Evolutionary conservation across 306 rosid species (phyloP).

Genomic region (Nissolia schottii): DNA sequence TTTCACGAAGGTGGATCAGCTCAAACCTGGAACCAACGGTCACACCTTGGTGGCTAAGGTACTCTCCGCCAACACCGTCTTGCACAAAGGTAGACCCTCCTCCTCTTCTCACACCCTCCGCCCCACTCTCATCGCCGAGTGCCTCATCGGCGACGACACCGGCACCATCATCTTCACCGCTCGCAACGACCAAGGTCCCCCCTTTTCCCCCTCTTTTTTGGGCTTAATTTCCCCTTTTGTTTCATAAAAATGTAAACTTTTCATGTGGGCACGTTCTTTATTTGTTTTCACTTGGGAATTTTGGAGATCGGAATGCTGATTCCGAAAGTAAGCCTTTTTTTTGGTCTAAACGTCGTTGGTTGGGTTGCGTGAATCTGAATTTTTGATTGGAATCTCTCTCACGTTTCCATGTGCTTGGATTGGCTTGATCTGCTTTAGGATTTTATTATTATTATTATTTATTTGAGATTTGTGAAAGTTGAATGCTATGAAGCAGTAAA

Average conservation of each 20-base stretch:
- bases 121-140: slow-evolving; percentile 81
- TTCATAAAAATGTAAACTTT: background rate
- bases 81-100: slow-evolving; percentile 69
- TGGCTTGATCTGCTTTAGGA: background rate
- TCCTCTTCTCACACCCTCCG: slow-evolving; percentile 65
- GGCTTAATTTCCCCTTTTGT: background rate
- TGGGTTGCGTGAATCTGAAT: background rate
- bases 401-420: background rate
- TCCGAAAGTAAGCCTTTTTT: too few species aligned
- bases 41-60: slow-evolving; percentile 74
- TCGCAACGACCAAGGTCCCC: slow-evolving; percentile 76
- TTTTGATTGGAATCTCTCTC: background rate
- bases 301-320: background rate
- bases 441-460: background rate
- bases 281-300: background rate
- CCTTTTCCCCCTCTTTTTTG: background rate
- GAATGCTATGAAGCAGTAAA: background rate
- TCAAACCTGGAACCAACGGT: slow-evolving; percentile 75
- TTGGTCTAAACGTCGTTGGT: background rate
- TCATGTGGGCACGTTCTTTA: background rate
- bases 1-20: slow-evolving; percentile 69
- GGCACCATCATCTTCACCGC: slow-evolving; percentile 81
- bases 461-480: background rate
- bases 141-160: slow-evolving; percentile 80
- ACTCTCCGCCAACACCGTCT: slow-evolving; percentile 47